phyloP scores from a whole-genome alignment of 768 basidiomycete species.

The Lactarius deliciosus region DNA sequence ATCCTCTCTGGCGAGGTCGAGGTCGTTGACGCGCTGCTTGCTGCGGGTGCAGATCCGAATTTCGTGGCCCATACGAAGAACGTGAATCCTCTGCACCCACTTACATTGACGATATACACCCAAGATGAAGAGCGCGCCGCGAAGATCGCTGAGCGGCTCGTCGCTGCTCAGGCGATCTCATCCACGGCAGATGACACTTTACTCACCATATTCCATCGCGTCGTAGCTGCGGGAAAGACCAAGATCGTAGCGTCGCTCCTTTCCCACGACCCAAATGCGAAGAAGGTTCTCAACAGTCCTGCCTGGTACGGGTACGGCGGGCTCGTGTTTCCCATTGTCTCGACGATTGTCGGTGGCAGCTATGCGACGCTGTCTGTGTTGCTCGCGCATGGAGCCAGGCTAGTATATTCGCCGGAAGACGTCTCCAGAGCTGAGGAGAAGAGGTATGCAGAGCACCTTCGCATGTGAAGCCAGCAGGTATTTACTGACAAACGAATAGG shows the following conservation, averaged over 20 bases:
- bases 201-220: slow-evolving; percentile 36
- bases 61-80: slow-evolving; percentile 37
- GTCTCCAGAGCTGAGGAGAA: slow-evolving; percentile 31
- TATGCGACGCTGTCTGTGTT: slow-evolving; percentile 35
- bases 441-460: slow-evolving; percentile 20
- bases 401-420: slow-evolving; percentile 33
- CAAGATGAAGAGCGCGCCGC: slow-evolving; percentile 31
- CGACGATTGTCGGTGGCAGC: slow-evolving; percentile 32
- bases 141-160: slow-evolving; percentile 34
- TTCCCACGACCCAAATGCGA: slow-evolving; percentile 35
- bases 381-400: slow-evolving; percentile 36
- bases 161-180: slow-evolving; percentile 36
- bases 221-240: slow-evolving; percentile 32
- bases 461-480: background rate
- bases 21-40: slow-evolving; percentile 48
- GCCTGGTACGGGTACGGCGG: slow-evolving; percentile 6
- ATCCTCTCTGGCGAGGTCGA: slow-evolving; percentile 47
- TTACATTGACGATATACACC: slow-evolving; percentile 34
- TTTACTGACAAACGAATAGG: background rate
- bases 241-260: slow-evolving; percentile 35
- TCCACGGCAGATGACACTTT: slow-evolving; percentile 35
- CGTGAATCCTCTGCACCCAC: slow-evolving; percentile 32
- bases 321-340: slow-evolving; percentile 34
- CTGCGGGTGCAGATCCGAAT: slow-evolving; percentile 48
- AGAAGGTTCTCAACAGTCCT: slow-evolving; percentile 35